Conservation (phyloP, 1,139 yeast species). For the Tardiomyces digboiensis region DNA sequence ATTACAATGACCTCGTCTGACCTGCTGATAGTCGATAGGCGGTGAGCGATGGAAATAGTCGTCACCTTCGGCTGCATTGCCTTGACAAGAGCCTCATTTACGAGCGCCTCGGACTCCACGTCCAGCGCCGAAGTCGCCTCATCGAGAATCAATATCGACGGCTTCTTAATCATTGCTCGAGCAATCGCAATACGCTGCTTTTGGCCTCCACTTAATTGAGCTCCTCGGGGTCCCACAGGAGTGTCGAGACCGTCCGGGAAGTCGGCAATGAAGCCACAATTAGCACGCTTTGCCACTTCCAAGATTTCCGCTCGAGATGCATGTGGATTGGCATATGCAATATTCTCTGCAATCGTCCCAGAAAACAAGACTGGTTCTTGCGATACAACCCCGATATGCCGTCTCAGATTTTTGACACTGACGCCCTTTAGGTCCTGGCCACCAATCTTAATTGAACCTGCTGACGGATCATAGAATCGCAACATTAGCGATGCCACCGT, state of each 20-base stretch:
- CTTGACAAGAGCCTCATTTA: conserved; percentile 50
- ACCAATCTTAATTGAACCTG: conserved; percentile 60
- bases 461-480: conserved; percentile 69
- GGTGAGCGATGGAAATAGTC: conserved; percentile 86
- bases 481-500: conserved; percentile 74
- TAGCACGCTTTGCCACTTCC: conserved; percentile 68
- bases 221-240: conserved; percentile 75
- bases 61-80: conserved; percentile 63
- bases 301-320: conserved; percentile 57
- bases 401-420: conserved; percentile 65
- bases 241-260: conserved; percentile 84
- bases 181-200: conserved; percentile 81
- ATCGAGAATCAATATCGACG: conserved; percentile 61
- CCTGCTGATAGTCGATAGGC: conserved; percentile 79
- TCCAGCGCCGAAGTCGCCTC: conserved; percentile 84
- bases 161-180: conserved; percentile 65
- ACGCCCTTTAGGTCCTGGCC: conserved; percentile 56
- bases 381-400: conserved; percentile 77
- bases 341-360: conserved; percentile 81
- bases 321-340: conserved; percentile 57
- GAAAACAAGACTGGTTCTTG: conserved; percentile 93
- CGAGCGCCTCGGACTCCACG: conserved; percentile 78
- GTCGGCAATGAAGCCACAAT: conserved; percentile 62
- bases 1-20: conserved; percentile 78
- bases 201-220: conserved; percentile 85